phyloP scores from a whole-genome alignment of 208 protist species.

The Leishmania lainsoni region DNA sequence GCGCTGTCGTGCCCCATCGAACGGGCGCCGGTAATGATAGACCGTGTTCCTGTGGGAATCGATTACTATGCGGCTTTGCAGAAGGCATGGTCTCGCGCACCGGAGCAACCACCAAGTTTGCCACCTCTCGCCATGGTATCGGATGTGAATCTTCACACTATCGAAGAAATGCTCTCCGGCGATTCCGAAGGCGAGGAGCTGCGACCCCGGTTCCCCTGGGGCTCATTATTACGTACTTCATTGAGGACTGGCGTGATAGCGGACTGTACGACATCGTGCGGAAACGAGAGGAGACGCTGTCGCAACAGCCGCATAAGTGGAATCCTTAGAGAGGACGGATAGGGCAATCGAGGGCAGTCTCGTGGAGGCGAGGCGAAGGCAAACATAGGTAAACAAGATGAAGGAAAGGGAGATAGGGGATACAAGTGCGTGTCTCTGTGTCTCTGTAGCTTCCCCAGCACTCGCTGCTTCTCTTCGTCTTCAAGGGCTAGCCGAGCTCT shows the following conservation, averaged over 20 bases:
- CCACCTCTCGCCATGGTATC: constrained; percentile 27
- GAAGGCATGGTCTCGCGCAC: constrained; percentile 28
- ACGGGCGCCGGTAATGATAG: background rate
- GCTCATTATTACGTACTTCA: constrained; percentile 67
- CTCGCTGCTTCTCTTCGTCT: background rate
- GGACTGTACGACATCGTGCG: constrained; percentile 60
- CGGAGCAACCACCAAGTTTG: constrained; percentile 25
- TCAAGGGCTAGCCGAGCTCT: background rate
- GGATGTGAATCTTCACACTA: constrained; percentile 29
- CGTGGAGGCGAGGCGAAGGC: background rate
- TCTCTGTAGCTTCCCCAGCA: background rate
- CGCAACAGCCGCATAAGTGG: constrained; percentile 5
- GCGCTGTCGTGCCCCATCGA: background rate
- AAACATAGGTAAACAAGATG: no score
- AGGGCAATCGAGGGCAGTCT: background rate
- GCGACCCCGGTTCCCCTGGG: constrained; percentile 59
- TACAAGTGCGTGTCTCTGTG: background rate
- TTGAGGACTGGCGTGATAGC: constrained; percentile 65
- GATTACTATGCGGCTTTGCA: constrained; percentile 37
- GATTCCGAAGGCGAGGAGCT: constrained; percentile 39
- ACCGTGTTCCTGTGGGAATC: constrained; percentile 23
- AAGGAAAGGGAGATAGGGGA: background rate
- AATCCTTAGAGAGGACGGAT: background rate
- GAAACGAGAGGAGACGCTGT: constrained; percentile 20
- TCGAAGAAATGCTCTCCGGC: constrained; percentile 29